Evolutionary conservation across 345 rosid genomes (phyloP).

Genomic region (Gossypium herbaceum): DNA sequence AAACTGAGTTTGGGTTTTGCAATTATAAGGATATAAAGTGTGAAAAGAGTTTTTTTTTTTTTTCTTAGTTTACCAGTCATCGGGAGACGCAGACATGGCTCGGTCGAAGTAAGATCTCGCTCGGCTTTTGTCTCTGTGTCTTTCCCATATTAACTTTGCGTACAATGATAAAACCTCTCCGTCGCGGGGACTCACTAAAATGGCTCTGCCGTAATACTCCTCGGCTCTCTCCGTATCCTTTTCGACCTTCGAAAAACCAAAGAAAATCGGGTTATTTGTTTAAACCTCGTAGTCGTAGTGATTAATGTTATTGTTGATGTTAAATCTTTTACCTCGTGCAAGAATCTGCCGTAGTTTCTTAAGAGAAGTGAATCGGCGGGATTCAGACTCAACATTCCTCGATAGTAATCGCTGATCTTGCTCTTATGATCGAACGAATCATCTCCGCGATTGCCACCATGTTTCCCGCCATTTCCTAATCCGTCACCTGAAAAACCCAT

Average conservation of each 20-base stretch:
- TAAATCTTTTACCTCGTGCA: slow-evolving; percentile 55
- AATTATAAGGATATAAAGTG: neutral
- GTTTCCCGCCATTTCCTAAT: slow-evolving; percentile 27
- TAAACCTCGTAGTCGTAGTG: too few species aligned
- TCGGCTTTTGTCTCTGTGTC: slow-evolving; percentile 45
- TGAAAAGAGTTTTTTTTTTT: neutral
- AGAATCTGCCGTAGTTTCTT: slow-evolving; percentile 70
- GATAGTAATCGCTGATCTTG: slow-evolving; percentile 62
- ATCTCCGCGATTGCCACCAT: slow-evolving; percentile 23
- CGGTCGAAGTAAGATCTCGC: slow-evolving; percentile 67
- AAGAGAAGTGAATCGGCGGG: slow-evolving; percentile 60
- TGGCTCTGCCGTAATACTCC: slow-evolving; percentile 75
- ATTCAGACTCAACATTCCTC: slow-evolving; percentile 51
- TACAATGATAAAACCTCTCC: slow-evolving; percentile 70
- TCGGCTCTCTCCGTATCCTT: slow-evolving; percentile 56
- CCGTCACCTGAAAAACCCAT: slow-evolving; percentile 34
- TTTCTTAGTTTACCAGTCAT: slow-evolving; percentile 50
- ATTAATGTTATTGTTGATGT: neutral
- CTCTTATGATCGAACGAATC: slow-evolving; percentile 23
- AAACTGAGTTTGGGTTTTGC: neutral
- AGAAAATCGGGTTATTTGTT: neutral
- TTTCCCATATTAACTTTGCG: slow-evolving; percentile 81
- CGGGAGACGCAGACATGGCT: slow-evolving; percentile 63
- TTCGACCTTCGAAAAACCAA: slow-evolving; percentile 46
- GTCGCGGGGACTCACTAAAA: slow-evolving; percentile 68